These are phyloP conservation scores for Hypoxylon sp. DNA, from an alignment of 2,329 filamentous ascomycete species.

Conservation along the genomic window DNA sequence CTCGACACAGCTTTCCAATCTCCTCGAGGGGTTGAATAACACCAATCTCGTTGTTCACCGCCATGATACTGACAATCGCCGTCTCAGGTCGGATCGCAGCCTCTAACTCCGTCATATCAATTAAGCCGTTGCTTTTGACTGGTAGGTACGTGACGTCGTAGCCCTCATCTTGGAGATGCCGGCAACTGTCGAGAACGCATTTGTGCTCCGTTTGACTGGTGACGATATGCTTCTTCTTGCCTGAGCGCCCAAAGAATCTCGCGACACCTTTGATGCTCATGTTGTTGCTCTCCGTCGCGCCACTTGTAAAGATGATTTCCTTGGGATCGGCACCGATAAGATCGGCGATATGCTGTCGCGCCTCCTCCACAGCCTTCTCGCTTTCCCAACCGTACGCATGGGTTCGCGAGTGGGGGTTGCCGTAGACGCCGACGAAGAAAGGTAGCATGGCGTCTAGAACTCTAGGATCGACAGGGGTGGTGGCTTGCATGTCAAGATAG, in stretches of 20 bases:
- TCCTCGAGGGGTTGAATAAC: constrained; percentile 97
- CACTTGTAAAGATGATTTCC: constrained; percentile 98
- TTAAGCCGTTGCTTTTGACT: constrained; percentile 85
- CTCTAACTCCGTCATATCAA: constrained; percentile 86
- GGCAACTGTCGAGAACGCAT: constrained; percentile 96
- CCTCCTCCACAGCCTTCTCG: constrained; percentile 91
- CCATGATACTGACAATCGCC: constrained; percentile 94
- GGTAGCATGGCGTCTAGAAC: constrained; percentile 98
- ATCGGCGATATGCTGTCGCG: constrained; percentile 82
- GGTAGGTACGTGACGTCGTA: constrained; percentile 98
- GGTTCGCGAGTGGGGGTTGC: constrained; percentile 96
- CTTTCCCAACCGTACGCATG: constrained; percentile 99
- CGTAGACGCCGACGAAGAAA: constrained; percentile 91
- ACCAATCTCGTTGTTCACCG: constrained; percentile 99
- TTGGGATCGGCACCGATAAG: constrained; percentile 95
- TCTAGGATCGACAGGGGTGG: constrained; percentile 92
- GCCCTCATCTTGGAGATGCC: constrained; percentile 96
- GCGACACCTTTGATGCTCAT: constrained; percentile 99
- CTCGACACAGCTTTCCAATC: constrained; percentile 91
- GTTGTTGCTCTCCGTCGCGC: constrained; percentile 98
- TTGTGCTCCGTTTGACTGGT: constrained; percentile 99
- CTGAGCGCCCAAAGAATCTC: constrained; percentile 89
- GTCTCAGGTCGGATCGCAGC: constrained; percentile 92
- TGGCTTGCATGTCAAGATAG: constrained; percentile 98
- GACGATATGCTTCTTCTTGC: constrained; percentile 99